Base-by-base conservation (phyloP, 2,329 filamentous ascomycete genomes). In the Botrytis galanthina region DNA sequence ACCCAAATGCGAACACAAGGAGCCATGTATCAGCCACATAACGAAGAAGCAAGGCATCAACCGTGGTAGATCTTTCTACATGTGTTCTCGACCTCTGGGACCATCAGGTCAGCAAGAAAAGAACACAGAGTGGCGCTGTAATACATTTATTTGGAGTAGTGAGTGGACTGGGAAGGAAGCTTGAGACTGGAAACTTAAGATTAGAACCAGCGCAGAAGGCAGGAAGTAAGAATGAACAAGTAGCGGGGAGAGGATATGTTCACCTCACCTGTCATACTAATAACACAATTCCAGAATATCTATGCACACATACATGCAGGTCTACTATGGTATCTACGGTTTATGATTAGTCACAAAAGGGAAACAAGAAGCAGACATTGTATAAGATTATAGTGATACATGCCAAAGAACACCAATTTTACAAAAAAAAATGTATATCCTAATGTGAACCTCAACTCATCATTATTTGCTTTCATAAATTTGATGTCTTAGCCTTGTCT, bases 41-140 rank as follows among this genome's bases (percentile, higher is more conserved):
- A 97, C 95, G 1, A 98, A 95, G 84, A 98, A 98, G 80, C 87
- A 93, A 0, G 96, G 96, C 1, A 84, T 93, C 75, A 99, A 98
- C 79, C 91, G 81, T 83, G 95, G 86, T 88, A 84, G 89, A 51
- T 88, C 88, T 1, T 91, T 91, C 79, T 91, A 88, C 80, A 87
- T 90, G 73, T 91, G 89, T 75, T 81, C 86, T 22, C 87, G 91
- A 59, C 96, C 96, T 6, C 83, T 98, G 2, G 95, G 94, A 0
- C 94, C 94, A 1, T 93, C 91, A 37, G 96, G 94, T 0, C 89
- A 92, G 77, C 96, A 96, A 81, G 95, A 97, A 82, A 92, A 86
- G 74, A 92, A 91, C 3, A 94, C 94, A 0, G 87, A 96, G 80
- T 98, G 95, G 93, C 89, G 93, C 61, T 98, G 95, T 82, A 85